phyloP scores from a whole-genome alignment of 805 yeast species.

The Vanderwaltozyma yarrowii region DNA sequence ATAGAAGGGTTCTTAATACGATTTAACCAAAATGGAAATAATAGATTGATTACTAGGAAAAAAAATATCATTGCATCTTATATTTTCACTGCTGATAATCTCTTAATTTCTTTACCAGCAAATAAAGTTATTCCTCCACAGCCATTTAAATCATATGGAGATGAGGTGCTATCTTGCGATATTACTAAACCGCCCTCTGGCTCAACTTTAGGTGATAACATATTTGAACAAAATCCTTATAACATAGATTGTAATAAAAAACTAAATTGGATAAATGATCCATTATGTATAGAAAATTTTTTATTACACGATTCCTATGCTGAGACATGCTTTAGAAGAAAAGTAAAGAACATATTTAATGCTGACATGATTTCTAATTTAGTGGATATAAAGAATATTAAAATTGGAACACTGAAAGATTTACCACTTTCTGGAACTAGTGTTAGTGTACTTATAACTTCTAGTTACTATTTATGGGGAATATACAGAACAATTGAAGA shows the following conservation, averaged over 20 bases:
- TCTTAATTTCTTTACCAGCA: slow-evolving; percentile 49
- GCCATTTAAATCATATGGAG: slow-evolving; percentile 23
- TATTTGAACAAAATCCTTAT: slow-evolving; percentile 37
- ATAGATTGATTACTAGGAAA: slow-evolving; percentile 26
- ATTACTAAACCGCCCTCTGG: slow-evolving; percentile 6
- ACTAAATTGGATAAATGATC: slow-evolving; percentile 48
- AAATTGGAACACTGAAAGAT: slow-evolving; percentile 18
- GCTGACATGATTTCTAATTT: slow-evolving; percentile 58
- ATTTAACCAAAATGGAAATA: slow-evolving; percentile 42
- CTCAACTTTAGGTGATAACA: too few relatives aligned
- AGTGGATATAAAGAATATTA: slow-evolving; percentile 35
- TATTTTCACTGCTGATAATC: slow-evolving; percentile 49
- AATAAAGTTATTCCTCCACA: slow-evolving; percentile 54
- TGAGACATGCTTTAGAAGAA: slow-evolving; percentile 53
- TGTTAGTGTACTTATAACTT: slow-evolving; percentile 1
- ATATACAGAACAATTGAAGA: slow-evolving; percentile 12
- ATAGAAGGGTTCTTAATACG: slow-evolving; percentile 73
- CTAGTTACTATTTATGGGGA: slow-evolving; percentile 13
- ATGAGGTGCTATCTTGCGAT: slow-evolving; percentile 2
- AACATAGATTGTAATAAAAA: slow-evolving; percentile 40
- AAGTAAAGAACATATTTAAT: slow-evolving; percentile 42
- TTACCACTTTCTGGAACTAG: background rate
- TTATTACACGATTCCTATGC: slow-evolving; percentile 46
- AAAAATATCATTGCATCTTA: slow-evolving; percentile 48
- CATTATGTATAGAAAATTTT: slow-evolving; percentile 30